Evolutionary conservation across 805 yeast genomes (phyloP), one percentile per base, ranked within the genome.

Genomic region (Torulaspora quercuum): DNA sequence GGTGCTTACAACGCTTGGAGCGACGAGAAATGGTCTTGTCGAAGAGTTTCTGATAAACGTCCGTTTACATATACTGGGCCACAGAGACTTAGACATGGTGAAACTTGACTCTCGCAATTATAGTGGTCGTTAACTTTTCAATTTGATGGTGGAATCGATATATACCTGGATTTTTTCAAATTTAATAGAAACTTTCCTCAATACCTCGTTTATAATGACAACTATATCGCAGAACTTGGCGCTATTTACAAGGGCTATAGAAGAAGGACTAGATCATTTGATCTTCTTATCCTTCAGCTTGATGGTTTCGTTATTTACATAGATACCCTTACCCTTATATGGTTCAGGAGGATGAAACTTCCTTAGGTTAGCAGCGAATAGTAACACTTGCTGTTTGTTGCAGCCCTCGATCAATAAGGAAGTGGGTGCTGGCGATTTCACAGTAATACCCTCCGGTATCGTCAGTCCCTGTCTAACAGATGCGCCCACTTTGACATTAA

Each of bases 261-360:
- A n/a, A n/a, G n/a, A n/a, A n/a, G n/a, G n/a, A n/a, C n/a, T n/a
- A 13, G 29, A 40, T 46, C 39, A 90, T 79, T 92, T 90, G 62
- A 90, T 85, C 75, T 88, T 90, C 75, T 86, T 86, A 51, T 82
- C 86, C 75, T 92, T 92, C 57, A 90, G 71, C 59, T 78, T 80
- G 62, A 92, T 82, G 33, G 94, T 87, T 69, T 92, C 97, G 55
- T 79, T 83, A 63, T 89, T 84, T 33, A 92, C 82, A 59, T 82
- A 92, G 33, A 92, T 82, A 57, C 99, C 99, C 53, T 94, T 94
- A 59, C 98, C 98, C 68, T 92, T 92, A 64, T 92, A 92, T 25
- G 97, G 97, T 68, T 92, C 99, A 29, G 99, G 99, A 44, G 95
- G 95, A 60, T 85, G 86, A 70, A 78, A 78, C 52, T 76, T 76